Conservation (phyloP, 371 early-diverging fungal genomes). For the Circinella minor region DNA sequence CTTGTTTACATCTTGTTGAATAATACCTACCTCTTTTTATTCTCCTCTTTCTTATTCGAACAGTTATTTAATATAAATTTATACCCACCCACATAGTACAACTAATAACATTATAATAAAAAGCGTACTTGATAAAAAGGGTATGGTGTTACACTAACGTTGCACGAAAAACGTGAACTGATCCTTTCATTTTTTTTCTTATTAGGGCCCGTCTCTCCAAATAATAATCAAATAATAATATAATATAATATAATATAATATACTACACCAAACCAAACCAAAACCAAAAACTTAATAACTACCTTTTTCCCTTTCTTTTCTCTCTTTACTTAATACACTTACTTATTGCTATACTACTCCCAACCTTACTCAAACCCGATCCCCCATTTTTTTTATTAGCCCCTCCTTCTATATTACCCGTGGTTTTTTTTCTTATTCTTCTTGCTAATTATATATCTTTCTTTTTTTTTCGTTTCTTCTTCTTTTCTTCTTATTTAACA, state of each 20-base stretch:
- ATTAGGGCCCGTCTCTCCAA: not conserved
- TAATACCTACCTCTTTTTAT: too few species aligned
- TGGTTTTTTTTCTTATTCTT: too few species aligned
- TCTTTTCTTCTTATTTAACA: not conserved
- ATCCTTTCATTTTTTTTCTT: slow-evolving; percentile 1
- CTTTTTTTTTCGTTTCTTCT: not conserved
- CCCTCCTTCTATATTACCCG: not conserved
- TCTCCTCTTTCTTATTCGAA: too few species aligned
- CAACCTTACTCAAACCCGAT: too few species aligned
- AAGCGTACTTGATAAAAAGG: too few species aligned
- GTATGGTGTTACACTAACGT: slow-evolving; percentile 6
- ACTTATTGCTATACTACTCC: not conserved
- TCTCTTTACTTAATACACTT: not conserved
- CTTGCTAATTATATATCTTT: not conserved
- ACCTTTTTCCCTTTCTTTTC: not conserved
- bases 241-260: not conserved
- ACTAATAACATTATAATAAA: not conserved
- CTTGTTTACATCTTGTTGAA: too few species aligned
- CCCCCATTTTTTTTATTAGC: not conserved
- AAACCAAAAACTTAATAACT: too few species aligned
- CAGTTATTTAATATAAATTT: not conserved
- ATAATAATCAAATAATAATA: not conserved
- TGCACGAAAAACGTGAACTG: slow-evolving; percentile 14
- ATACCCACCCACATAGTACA: not conserved
- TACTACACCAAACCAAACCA: too few species aligned